Evolutionary conservation across 2,329 filamentous ascomycete species (phyloP).

Genomic region (Epichloe uncinata): DNA sequence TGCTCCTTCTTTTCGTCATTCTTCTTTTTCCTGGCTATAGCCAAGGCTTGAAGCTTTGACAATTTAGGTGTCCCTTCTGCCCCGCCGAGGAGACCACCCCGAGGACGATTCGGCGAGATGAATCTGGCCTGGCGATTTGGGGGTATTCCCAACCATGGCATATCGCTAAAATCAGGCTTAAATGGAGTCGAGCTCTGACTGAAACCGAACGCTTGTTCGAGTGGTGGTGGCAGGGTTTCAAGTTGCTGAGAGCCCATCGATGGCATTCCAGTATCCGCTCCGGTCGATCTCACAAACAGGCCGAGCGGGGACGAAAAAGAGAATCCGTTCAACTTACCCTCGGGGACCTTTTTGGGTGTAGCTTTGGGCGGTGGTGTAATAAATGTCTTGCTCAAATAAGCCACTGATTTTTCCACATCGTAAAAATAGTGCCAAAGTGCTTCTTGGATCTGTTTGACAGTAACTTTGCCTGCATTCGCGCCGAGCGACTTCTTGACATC

Average conservation of each 20-base stretch:
- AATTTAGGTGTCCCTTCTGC: slow-evolving; percentile 52
- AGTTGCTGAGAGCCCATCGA: slow-evolving; percentile 5
- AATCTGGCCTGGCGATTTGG: slow-evolving; percentile 51
- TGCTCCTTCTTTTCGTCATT: slow-evolving; percentile 44
- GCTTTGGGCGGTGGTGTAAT: slow-evolving; percentile 24
- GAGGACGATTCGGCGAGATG: slow-evolving; percentile 39
- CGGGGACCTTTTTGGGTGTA: slow-evolving; percentile 26
- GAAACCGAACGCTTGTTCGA: neutral
- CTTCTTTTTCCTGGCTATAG: slow-evolving; percentile 76
- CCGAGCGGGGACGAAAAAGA: slow-evolving; percentile 18
- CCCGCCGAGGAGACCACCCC: slow-evolving; percentile 66
- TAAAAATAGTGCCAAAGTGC: slow-evolving; percentile 94
- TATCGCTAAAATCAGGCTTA: slow-evolving; percentile 56
- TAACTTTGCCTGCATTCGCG: slow-evolving; percentile 40
- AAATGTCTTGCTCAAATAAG: slow-evolving; percentile 59
- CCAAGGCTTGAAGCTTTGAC: slow-evolving; percentile 84
- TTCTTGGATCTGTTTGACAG: slow-evolving; percentile 62
- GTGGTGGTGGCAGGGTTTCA: neutral
- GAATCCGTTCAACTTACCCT: slow-evolving; percentile 27
- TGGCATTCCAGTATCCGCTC: slow-evolving; percentile 18
- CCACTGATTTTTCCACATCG: slow-evolving; percentile 73
- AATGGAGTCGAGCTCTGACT: neutral
- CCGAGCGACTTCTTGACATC: slow-evolving; percentile 56
- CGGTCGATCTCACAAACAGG: slow-evolving; percentile 15
- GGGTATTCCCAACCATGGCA: slow-evolving; percentile 72